These are phyloP conservation scores for Emericellopsis atlantica DNA, from an alignment of 2,329 filamentous ascomycete genomes.

Conservation along the genomic window DNA sequence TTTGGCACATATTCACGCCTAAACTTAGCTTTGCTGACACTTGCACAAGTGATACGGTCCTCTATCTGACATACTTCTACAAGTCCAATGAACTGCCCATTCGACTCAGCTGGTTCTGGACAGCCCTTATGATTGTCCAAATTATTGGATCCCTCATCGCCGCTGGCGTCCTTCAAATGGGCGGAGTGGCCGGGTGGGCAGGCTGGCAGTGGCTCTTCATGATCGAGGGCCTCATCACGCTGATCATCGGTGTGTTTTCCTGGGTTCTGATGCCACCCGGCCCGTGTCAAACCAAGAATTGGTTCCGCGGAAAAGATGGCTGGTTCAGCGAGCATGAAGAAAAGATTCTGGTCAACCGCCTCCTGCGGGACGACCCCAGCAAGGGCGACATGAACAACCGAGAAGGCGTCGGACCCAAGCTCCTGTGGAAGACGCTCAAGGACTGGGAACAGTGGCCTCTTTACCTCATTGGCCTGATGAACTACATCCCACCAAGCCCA, in stretches of 20 bases:
- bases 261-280: constrained; percentile 32
- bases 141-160: constrained; percentile 40
- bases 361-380: constrained; percentile 46
- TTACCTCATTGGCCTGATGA: constrained; percentile 38
- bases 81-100: constrained; percentile 56
- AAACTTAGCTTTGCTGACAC: not conserved
- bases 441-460: constrained; percentile 51
- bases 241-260: constrained; percentile 28
- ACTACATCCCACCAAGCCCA: constrained; percentile 27
- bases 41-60: constrained; percentile 29
- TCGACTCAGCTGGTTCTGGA: constrained; percentile 59
- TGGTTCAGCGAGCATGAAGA: constrained; percentile 52
- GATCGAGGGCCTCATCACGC: constrained; percentile 16
- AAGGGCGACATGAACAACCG: constrained; percentile 52
- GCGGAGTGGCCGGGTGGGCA: constrained; percentile 20
- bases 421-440: constrained; percentile 35
- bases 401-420: constrained; percentile 22
- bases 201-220: constrained; percentile 24
- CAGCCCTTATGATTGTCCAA: constrained; percentile 43
- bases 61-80: constrained; percentile 67
- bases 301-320: constrained; percentile 43
- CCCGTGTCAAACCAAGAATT: constrained; percentile 36
- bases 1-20: not conserved
- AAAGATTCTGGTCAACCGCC: constrained; percentile 47
- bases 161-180: constrained; percentile 21